Evolutionary conservation across 306 rosid genomes (phyloP).

Genomic region (Rosa multiflora): DNA sequence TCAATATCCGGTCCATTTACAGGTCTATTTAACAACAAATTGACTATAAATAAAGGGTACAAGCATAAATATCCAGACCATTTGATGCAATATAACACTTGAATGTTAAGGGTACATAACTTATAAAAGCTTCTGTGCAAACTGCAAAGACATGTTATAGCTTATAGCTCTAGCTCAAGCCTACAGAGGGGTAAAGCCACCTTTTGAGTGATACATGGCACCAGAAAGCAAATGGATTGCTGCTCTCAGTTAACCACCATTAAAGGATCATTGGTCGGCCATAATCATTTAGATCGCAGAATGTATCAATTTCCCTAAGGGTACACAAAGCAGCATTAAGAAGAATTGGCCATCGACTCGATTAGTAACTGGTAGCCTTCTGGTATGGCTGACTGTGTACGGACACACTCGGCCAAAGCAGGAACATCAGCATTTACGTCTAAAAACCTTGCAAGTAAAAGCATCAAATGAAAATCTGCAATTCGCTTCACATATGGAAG

Average conservation of each 20-base stretch:
- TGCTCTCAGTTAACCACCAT: slow-evolving; percentile 28
- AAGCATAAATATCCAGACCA: slow-evolving; percentile 10
- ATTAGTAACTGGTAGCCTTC: slow-evolving; percentile 93
- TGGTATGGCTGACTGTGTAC: slow-evolving; percentile 60
- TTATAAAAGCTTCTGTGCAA: slow-evolving; percentile 19
- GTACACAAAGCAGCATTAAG: slow-evolving; percentile 33
- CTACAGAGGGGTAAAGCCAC: slow-evolving; percentile 17
- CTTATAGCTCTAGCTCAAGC: neutral
- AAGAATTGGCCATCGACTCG: slow-evolving; percentile 83
- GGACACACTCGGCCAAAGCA: slow-evolving; percentile 81
- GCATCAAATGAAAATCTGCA: slow-evolving; percentile 90
- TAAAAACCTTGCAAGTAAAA: slow-evolving; percentile 58
- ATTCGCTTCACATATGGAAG: slow-evolving; percentile 81
- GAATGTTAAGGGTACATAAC: slow-evolving; percentile 26
- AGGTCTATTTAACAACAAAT: neutral
- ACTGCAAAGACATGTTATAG: slow-evolving; percentile 23
- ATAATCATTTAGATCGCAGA: slow-evolving; percentile 17
- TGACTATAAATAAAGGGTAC: neutral
- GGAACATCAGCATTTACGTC: slow-evolving; percentile 79
- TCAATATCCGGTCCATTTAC: too few species aligned
- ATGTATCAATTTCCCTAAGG: slow-evolving; percentile 4
- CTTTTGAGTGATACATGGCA: slow-evolving; percentile 32
- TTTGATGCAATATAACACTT: slow-evolving; percentile 7
- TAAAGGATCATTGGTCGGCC: slow-evolving; percentile 24
- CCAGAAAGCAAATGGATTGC: slow-evolving; percentile 22